Conservation (phyloP, 2,329 filamentous ascomycete species). For the Cordyceps fumosorosea region DNA sequence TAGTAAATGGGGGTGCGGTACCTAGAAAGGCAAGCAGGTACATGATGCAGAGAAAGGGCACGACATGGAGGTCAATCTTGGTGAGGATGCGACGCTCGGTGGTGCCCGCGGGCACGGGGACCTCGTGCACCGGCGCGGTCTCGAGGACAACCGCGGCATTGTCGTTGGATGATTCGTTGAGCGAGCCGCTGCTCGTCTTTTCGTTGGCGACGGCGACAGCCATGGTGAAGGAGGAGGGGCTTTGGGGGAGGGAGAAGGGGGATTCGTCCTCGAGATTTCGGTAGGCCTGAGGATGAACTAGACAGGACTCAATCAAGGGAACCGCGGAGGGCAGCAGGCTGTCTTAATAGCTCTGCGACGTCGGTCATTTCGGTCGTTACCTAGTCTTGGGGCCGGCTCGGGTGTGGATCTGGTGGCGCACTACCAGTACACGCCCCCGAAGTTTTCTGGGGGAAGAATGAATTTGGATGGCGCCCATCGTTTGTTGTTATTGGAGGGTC, state of each 20-base stretch:
- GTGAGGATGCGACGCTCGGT: constrained; percentile 59
- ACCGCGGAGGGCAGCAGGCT: background rate
- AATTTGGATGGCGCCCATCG: too few species aligned
- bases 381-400: background rate
- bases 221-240: constrained; percentile 13
- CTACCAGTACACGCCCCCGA: background rate
- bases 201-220: constrained; percentile 14
- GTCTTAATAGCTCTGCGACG: constrained; percentile 1
- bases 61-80: constrained; percentile 64
- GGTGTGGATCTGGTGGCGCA: constrained; percentile 9
- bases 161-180: constrained; percentile 13
- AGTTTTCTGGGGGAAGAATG: background rate
- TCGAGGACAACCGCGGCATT: constrained; percentile 6
- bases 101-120: constrained; percentile 40
- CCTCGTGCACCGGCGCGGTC: background rate
- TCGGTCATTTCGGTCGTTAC: background rate
- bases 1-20: constrained; percentile 14
- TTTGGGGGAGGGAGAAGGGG: background rate
- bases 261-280: background rate
- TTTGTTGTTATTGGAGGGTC: too few species aligned
- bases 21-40: constrained; percentile 64
- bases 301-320: background rate
- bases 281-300: background rate
- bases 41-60: constrained; percentile 67
- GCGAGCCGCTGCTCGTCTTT: constrained; percentile 16